Evolutionary conservation across 768 basidiomycete species (phyloP).

Genomic region (Ramaria rubella): DNA sequence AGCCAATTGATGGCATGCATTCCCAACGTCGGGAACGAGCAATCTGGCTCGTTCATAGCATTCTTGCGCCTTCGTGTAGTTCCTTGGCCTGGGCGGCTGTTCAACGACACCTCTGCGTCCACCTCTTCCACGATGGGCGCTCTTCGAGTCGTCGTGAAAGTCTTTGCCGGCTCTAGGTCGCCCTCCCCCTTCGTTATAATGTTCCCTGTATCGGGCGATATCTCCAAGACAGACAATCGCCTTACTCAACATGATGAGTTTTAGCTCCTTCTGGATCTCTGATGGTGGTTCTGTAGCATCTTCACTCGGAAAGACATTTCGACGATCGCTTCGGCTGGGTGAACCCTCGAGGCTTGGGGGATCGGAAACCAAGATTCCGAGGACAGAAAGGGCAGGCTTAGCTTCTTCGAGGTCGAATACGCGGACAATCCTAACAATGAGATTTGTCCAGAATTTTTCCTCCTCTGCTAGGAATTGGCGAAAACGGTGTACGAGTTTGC

Average conservation of each 20-base stretch:
- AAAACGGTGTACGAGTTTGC: conserved; percentile 84
- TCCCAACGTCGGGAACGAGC: conserved; percentile 83
- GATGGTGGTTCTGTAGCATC: conserved; percentile 38
- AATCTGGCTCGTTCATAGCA: conserved; percentile 83
- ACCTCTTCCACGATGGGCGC: conserved; percentile 41
- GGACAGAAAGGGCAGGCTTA: conserved; percentile 44
- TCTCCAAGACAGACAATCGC: conserved; percentile 90
- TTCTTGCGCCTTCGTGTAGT: conserved; percentile 66
- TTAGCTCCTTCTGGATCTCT: conserved; percentile 48
- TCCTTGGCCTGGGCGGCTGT: conserved; percentile 48
- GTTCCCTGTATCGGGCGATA: conserved; percentile 87
- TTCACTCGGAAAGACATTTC: conserved; percentile 51
- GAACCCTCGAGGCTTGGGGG: conserved; percentile 28
- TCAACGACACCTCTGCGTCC: conserved; percentile 38
- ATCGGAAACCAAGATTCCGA: conserved; percentile 43
- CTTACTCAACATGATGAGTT: conserved; percentile 77
- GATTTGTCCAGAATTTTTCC: conserved; percentile 84
- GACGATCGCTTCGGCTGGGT: conserved; percentile 29
- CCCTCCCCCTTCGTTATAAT: conserved; percentile 70
- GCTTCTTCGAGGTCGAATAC: conserved; percentile 67
- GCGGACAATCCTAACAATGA: conserved; percentile 68
- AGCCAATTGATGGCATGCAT: conserved; percentile 93
- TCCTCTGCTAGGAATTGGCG: conserved; percentile 84
- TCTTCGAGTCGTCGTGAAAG: conserved; percentile 50
- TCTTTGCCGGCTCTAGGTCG: conserved; percentile 50